Conservation (phyloP, 805 yeast genomes). For the Candida hispaniensis region DNA sequence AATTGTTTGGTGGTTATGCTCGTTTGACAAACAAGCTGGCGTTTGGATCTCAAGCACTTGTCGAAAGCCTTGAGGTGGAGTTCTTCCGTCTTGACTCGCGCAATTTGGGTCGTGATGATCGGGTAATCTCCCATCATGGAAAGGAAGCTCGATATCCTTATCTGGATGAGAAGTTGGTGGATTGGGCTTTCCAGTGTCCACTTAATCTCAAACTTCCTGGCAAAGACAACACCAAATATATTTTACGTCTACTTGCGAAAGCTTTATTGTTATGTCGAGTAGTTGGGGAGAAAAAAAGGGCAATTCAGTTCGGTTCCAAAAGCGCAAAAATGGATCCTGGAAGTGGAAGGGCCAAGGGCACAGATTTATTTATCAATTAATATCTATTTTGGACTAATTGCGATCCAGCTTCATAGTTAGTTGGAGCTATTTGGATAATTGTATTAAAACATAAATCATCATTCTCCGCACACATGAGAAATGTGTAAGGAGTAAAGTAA, state of each 20-base stretch:
- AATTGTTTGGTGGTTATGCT: constrained; percentile 90
- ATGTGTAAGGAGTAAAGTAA: no score
- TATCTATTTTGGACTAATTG: no score
- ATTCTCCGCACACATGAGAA: no score
- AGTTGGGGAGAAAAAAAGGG: constrained; percentile 71
- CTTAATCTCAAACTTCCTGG: constrained; percentile 32
- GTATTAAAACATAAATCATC: no score
- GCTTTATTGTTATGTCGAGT: constrained; percentile 41
- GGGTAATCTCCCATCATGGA: constrained; percentile 78
- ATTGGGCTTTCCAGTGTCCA: constrained; percentile 27
- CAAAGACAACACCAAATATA: constrained; percentile 38
- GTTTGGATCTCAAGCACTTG: constrained; percentile 36
- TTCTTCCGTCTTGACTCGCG: constrained; percentile 63
- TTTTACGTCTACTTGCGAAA: constrained; percentile 54
- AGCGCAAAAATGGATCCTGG: constrained; percentile 89
- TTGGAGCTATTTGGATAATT: no score
- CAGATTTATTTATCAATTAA: constrained; percentile 39
- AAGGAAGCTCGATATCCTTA: constrained; percentile 86
- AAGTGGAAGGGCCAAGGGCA: constrained; percentile 66
- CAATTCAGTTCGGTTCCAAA: constrained; percentile 92
- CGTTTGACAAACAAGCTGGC: constrained; percentile 43
- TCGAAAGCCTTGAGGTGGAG: constrained; percentile 55
- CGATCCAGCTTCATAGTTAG: no score
- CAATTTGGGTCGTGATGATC: constrained; percentile 84
- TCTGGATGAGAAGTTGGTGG: constrained; percentile 52